Conservation (phyloP, 1,284 basidiomycete genomes). For the Vanrija humicola region DNA sequence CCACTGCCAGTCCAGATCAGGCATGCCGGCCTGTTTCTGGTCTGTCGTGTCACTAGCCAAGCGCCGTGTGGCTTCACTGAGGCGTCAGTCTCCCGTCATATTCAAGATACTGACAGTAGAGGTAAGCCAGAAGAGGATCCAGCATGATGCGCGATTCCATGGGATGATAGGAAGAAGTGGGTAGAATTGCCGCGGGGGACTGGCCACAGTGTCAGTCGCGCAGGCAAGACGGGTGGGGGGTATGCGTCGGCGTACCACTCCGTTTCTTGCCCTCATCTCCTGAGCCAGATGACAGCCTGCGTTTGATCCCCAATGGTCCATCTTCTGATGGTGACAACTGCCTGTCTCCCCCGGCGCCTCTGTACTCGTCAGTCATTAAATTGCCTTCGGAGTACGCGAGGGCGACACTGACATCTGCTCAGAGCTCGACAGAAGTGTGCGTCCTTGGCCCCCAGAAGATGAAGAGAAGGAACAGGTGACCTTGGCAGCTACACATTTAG, state of each 20-base stretch:
- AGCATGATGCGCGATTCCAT: slow-evolving; percentile 11
- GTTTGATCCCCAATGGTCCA: background rate
- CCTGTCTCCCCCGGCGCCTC: too few relatives aligned
- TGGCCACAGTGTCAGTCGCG: background rate
- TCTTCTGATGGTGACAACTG: background rate
- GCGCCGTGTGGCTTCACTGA: background rate
- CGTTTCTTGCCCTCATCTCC: too few relatives aligned
- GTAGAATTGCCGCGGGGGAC: background rate
- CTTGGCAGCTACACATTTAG: slow-evolving; percentile 10
- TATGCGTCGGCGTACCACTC: too few relatives aligned
- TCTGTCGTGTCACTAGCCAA: background rate
- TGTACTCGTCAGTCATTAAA: too few relatives aligned
- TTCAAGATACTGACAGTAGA: slow-evolving; percentile 6
- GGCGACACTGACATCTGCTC: slow-evolving; percentile 6
- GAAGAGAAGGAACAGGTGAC: slow-evolving; percentile 8
- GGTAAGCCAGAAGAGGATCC: slow-evolving; percentile 18
- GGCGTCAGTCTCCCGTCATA: background rate
- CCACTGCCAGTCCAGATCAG: slow-evolving; percentile 16
- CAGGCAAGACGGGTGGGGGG: too few relatives aligned
- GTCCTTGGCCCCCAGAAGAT: background rate
- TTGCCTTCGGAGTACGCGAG: too few relatives aligned
- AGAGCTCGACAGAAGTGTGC: slow-evolving; percentile 4
- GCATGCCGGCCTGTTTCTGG: too few relatives aligned
- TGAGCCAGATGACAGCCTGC: too few relatives aligned
- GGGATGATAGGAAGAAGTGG: slow-evolving; percentile 14